Evolutionary conservation across 2,329 filamentous ascomycete species (phyloP), one percentile per base, ranked within the genome.

Genomic region (Aspergillus neoniger): DNA sequence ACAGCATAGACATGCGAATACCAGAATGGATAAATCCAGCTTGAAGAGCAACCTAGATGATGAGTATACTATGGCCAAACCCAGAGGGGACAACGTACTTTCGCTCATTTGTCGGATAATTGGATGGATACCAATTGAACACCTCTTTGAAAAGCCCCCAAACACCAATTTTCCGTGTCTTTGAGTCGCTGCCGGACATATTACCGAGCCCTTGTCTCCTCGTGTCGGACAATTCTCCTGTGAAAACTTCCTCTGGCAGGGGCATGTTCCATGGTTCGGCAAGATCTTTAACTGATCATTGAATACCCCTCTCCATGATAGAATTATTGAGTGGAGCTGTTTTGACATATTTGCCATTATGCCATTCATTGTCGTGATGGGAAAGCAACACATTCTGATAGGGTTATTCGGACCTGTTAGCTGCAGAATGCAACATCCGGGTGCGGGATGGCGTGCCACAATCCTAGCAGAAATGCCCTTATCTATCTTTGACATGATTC

Each of bases 1-100:
- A 74, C 72, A 74, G 57, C 71, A 73, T 12, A 74, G 59, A 56
- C 70, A 74, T 2, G 71, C 70, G 49, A 72, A 74, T 0, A 71
- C 61, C 32, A 74, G 36, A 51, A 74, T 73, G 1, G 70, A 74
- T 10, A 74, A 52, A 53, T 74, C 72, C 5, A 74, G 55, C 38
- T 74, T 74, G 57, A 73, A 71, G 0, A 74, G 55, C 17, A 74
- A 52, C 59, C 70, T 72, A 38, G 6, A 36, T 43, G 0, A 4
- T 68, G 1, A 68, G 55, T 17, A 57, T 9, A 3, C 1, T 2
- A 14, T 14, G 19, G 17, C 38, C 21, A 23, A 5, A n/a, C 1
- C 0, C 7, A 23, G 2, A 49, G 21, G 21, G 17, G 32, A n/a
- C 2, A 41, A 55, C 67, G 61, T n/a, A 72, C 69, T 65, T 72